Percentiles rank a stretch among this genome's conserved stretches.
Conservation (phyloP, 2,329 filamentous ascomycete genomes). For the Coniella vitis region DNA sequence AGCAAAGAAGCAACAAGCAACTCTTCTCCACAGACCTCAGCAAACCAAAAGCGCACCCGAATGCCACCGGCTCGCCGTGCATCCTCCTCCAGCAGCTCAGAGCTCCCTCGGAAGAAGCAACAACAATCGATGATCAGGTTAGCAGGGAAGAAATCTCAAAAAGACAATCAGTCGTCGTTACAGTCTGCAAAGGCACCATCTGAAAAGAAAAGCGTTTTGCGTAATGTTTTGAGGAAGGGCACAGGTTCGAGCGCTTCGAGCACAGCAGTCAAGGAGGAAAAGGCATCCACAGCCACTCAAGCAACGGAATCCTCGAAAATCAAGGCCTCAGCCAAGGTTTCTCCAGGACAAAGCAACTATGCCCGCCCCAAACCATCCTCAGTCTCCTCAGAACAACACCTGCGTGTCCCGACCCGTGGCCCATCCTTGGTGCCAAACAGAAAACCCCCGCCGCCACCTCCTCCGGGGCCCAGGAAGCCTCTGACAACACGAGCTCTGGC, state of each 20-base stretch:
- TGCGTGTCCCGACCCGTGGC: constrained; percentile 25
- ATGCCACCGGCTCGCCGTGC: constrained; percentile 25
- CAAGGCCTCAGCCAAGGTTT: background rate
- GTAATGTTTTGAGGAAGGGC: constrained; percentile 45
- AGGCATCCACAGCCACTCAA: constrained; percentile 17
- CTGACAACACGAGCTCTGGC: constrained; percentile 34
- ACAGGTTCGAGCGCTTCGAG: constrained; percentile 39
- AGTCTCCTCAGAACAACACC: constrained; percentile 18
- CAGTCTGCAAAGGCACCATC: constrained; percentile 16
- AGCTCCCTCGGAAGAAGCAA: constrained; percentile 18
- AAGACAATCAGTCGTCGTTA: constrained; percentile 15
- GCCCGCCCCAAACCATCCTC: constrained; percentile 18
- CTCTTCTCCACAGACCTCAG: constrained; percentile 25
- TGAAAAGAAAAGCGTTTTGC: constrained; percentile 42
- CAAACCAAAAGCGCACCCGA: constrained; percentile 42
- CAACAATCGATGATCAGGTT: constrained; percentile 22
- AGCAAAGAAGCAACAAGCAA: constrained; percentile 17
- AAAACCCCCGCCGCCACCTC: constrained; percentile 29
- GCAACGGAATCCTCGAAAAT: constrained; percentile 16
- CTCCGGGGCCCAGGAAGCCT: constrained; percentile 27
- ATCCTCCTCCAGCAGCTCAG: constrained; percentile 15
- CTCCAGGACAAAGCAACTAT: constrained; percentile 6
- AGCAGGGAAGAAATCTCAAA: constrained; percentile 24
- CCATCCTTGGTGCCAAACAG: constrained; percentile 26
- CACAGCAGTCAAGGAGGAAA: constrained; percentile 36